Base-by-base conservation (phyloP, 768 basidiomycete genomes). In the Roridomyces roridus region DNA sequence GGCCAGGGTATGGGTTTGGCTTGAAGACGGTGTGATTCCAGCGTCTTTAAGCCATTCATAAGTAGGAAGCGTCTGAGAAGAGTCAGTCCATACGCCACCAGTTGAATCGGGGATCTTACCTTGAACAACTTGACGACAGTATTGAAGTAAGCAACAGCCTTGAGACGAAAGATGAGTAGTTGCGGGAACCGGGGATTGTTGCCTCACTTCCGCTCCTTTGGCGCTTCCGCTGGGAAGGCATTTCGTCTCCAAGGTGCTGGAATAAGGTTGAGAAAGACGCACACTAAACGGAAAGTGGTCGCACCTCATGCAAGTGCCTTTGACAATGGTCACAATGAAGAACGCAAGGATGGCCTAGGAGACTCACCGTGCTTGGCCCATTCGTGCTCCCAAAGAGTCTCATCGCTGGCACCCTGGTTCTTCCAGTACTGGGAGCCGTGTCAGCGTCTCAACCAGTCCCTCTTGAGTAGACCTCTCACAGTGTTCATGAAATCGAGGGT, bases 341-440 rank as follows among this genome's bases (percentile, higher is more conserved):
- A 12, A 26, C 9, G 15, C n/a, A n/a, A n/a, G 7, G 23, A 21
- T 6, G 18, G 12, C 11, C 21, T 18, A 6, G 8, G 20, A 18
- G 43, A 20, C 55, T 50, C 35, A 55, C 54, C 54, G 25, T 51
- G 56, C 49, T 57, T 82, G 10, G 72, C 57, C 89, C 89, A 91
- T 68, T 91, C 89, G 55, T 91, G 87, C 83, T 86, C 81, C 89
- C 89, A 91, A 67, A 91, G 85, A 28, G 79, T 65, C 64, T 91
- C 82, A 60, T 83, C 84, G 15, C 77, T 60, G 8, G 86, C 88
- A 59, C 80, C 74, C 40, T 77, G 78, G 62, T 88, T 82, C 25
- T 88, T 75, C 88, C 88, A 90, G 66, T 74, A 83, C 82, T 83
- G 46, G 0, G 25, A 34, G 18, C 25, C n/a, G n/a, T 17, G 24